Conservation (phyloP, 768 basidiomycete genomes). For the Mycena albidolilacea region DNA sequence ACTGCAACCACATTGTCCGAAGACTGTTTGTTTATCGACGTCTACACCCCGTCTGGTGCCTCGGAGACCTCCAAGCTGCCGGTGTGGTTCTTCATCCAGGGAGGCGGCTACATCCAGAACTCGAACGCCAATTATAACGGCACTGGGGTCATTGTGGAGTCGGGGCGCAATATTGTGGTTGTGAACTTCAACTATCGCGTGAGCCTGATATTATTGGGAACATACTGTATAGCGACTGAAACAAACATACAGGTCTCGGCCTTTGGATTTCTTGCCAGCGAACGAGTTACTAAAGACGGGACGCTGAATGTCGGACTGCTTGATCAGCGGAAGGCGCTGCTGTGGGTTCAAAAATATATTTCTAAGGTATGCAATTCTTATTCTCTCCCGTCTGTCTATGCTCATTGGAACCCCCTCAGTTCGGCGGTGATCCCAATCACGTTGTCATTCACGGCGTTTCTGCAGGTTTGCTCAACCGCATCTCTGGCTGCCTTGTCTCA, state of each 20-base stretch:
- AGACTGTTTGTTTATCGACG: conserved; percentile 32
- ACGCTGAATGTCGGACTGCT: conserved; percentile 29
- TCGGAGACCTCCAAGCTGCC: conserved; percentile 29
- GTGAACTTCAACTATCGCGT: conserved; percentile 34
- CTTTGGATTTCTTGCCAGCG: conserved; percentile 30
- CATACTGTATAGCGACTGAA: conserved; percentile 20
- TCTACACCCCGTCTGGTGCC: conserved; percentile 29
- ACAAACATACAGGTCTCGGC: conserved; percentile 24
- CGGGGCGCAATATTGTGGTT: conserved; percentile 24
- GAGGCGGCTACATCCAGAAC: conserved; percentile 26
- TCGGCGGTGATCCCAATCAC: conserved; percentile 29
- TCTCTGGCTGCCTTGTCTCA: conserved; percentile 18
- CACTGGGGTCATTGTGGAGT: conserved; percentile 31
- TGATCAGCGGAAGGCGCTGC: conserved; percentile 30
- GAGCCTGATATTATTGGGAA: conserved; percentile 20
- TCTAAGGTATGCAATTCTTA: conserved; percentile 26
- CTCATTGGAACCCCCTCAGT: conserved; percentile 22
- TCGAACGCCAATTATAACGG: conserved; percentile 34
- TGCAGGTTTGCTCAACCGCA: conserved; percentile 22
- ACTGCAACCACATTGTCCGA: conserved; percentile 26
- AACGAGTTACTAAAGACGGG: conserved; percentile 26
- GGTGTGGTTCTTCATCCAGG: conserved; percentile 35
- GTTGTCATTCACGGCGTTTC: conserved; percentile 32
- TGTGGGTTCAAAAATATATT: conserved; percentile 33
- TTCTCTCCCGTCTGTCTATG: conserved; percentile 15